Base-by-base conservation (phyloP, 208 protist species). In the Acanthamoeba healyi region DNA sequence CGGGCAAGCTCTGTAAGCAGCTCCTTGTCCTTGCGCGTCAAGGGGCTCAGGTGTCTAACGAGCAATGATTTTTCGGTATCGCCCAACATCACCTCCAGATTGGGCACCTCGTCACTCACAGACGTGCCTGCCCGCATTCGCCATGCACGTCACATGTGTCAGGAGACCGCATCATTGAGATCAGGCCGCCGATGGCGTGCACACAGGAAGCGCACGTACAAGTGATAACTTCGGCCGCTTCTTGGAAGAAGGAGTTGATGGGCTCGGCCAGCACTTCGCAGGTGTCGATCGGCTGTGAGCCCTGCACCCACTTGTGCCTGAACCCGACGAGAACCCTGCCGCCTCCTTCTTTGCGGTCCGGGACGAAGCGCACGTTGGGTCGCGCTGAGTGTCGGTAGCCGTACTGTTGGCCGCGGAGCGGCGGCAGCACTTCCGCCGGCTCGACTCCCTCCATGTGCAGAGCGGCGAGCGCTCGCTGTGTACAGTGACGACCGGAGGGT, bases 31-130 rank as follows among this genome's bases (percentile, higher is more conserved):
- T 26, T 6, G n/a, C 19, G 6, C 2, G 81, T 44, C 15, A 88
- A 34, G 2, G 81, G 81, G 7, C 19, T 42, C 44, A 88, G 22
- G 34, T 88, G 81, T 3, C 81, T 40, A n/a, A 88, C 44, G 24
- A 88, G 49, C 2, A 88, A 44, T 26, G 49, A 12, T 34, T 65
- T 63, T 22, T 56, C 54, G 14, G 49, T 88, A 22, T 88, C 81
- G 29, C 81, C 81, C 38, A 61, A 63, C 81, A 88, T 88, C 15
- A 88, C n/a, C 81, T 88, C 81, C 81, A 88, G 7, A 0, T 40
- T 63, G 81, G 81, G 81, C 44, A 88, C 81, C 46, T 58, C 24
- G 38, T 88, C 81, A 1, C n/a, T 4, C 4, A 88, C 81, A 19
- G 81, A 63, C 46, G 61, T 29, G 10, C 81, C 81, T 88, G 46